These are phyloP conservation scores for Colletotrichum sidae DNA, from an alignment of 2,329 filamentous ascomycete species.

Conservation along the genomic window DNA sequence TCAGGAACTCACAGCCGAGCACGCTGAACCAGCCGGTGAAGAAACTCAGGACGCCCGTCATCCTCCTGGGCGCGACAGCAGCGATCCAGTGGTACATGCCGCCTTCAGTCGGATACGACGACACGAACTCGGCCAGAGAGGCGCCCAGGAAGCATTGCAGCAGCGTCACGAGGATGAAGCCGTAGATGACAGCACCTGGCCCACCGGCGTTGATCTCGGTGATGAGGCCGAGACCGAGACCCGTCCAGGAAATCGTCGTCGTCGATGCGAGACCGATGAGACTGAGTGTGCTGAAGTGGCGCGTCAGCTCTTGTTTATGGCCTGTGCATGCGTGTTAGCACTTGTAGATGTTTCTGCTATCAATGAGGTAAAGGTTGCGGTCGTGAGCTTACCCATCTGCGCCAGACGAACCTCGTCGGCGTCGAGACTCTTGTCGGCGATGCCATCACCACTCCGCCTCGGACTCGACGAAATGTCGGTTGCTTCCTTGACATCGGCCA, in stretches of 20 bases:
- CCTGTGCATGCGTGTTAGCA: conserved; percentile 44
- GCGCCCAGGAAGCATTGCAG: conserved; percentile 58
- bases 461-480: conserved; percentile 31
- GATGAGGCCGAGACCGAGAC: conserved; percentile 56
- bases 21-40: conserved; percentile 57
- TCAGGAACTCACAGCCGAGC: conserved; percentile 45
- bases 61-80: conserved; percentile 54
- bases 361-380: background rate
- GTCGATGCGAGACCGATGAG: conserved; percentile 61
- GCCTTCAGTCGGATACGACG: conserved; percentile 59
- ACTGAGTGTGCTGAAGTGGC: conserved; percentile 59
- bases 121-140: conserved; percentile 60
- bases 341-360: background rate
- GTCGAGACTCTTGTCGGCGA: conserved; percentile 39
- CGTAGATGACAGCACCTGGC: conserved; percentile 61
- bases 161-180: conserved; percentile 59
- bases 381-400: conserved; percentile 51
- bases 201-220: conserved; percentile 61
- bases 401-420: conserved; percentile 55
- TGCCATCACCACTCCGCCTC: conserved; percentile 26
- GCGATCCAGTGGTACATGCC: conserved; percentile 66
- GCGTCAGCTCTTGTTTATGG: conserved; percentile 60
- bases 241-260: conserved; percentile 63
- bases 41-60: conserved; percentile 55
- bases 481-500: conserved; percentile 20